Evolutionary conservation across 2,329 filamentous ascomycete genomes (phyloP), one percentile per base, ranked within the genome.

Genomic region (Sporothrix dimorphospora): DNA sequence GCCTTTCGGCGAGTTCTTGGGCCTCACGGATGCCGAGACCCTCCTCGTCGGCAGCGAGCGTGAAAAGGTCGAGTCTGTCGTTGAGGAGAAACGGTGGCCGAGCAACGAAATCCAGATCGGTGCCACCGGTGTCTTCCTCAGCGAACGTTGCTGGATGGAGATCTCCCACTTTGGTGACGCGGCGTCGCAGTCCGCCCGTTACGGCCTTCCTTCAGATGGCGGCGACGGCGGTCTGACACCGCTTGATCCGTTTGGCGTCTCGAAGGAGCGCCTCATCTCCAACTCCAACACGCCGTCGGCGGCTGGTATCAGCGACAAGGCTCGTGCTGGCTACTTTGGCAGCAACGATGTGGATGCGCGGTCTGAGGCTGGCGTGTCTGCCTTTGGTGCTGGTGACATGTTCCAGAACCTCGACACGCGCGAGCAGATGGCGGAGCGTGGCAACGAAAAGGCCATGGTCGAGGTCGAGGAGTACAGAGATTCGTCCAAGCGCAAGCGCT

Each of bases 331-430:
- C 27, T 98, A 97, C 79, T 98, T 98, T 77, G 92, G 91, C 70
- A 85, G 82, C 73, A 90, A 91, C 68, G 94, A 97, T 72, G 80
- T 92, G 11, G 96, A 99, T 79, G 85, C 90, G 8, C 93, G 94
- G 57, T 98, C 96, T 40, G 96, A 99, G 69, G 94, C 95, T 8
- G 95, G 94, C 4, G 92, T 88, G 1, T 98, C 95, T n/a, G 94
- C 93, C 6, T 92, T 97, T 79, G 92, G 94, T 65, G 92, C 89
- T 70, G 94, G 96, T 8, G 96, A 99, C 80, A 97, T 99, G 95
- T 99, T 99, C 86, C 93, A 94, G 78, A 97, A 98, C 78, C 86
- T 98, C 8, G 95, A 98, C 76, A 98, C 95, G 7, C 89, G 94
- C 75, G 92, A 97, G 79, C 93, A 97, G 79, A 94, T 99, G 89